Evolutionary conservation across 371 early-diverging fungal species (phyloP), one percentile per base, ranked within the genome.

Genomic region (Mucor irregularis): DNA sequence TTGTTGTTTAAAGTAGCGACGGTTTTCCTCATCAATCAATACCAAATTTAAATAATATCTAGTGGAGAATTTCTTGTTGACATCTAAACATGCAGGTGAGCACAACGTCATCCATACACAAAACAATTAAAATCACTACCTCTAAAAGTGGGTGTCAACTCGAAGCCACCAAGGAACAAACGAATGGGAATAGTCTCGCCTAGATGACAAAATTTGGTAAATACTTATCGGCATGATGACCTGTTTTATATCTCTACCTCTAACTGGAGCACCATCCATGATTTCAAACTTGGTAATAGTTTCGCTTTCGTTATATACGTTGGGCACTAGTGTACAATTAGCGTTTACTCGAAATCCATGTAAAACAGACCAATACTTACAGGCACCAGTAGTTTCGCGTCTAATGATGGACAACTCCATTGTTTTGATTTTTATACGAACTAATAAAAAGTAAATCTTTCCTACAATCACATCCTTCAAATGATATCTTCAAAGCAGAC

Each of bases 331-430:
- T 19, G 26, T 35, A 44, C 21, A 17, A 62, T 48, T 14, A 14
- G 25, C 2, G 2, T 26, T 31, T 50, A 5, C 9, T 22, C 9
- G 3, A 46, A 17, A 40, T 7, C 14, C 14, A 14, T 35, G 9
- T 38, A 29, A 24, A 16, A 31, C n/a, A 35, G 14, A 34, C n/a
- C 35, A 2, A 5, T 21, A 57, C 64, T 62, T 68, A 79, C 79
- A 48, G 42, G 90, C 89, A 6, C 98, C 99, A 3, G 97, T 95
- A 0, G 96, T 93, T 71, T 99, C 99, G n/a, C 98, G 82, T 28
- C 97, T 86, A 47, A 98, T 94, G 59, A 99, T 98, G 17, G 95
- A 93, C 31, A 99, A 84, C 66, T 99, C 99, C 98, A 99, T 98
- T 58, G 96, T 91, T 66, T 96, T 97, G 74, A 99, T 95, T 76